Evolutionary conservation across 2,329 filamentous ascomycete genomes (phyloP).

Genomic region (Phaeoacremonium minimum): DNA sequence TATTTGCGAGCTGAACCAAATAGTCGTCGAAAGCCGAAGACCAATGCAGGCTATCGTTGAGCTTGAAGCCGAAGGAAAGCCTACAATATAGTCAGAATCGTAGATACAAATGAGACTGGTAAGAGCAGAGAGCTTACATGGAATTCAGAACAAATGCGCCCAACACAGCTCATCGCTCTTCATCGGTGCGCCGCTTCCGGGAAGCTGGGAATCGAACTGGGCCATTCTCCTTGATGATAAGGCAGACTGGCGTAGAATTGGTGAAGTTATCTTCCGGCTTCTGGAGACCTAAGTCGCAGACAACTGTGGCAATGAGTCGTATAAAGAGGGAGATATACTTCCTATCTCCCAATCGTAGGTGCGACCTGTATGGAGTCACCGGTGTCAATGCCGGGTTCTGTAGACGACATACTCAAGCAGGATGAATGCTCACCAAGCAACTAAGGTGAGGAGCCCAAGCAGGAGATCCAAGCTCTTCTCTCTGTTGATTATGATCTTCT

Average conservation of each 20-base stretch:
- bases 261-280: constrained; percentile 15
- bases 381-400: no score
- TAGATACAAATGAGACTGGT: not conserved
- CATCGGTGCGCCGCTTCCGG: constrained; percentile 10
- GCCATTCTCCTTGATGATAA: not conserved
- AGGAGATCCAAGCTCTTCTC: constrained; percentile 43
- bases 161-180: constrained; percentile 14
- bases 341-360: constrained; percentile 16
- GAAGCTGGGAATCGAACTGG: no score
- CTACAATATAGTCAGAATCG: no score
- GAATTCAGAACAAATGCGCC: constrained; percentile 22
- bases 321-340: constrained; percentile 34
- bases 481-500: constrained; percentile 35
- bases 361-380: constrained; percentile 21
- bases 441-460: constrained; percentile 36
- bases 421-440: constrained; percentile 30
- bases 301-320: constrained; percentile 32
- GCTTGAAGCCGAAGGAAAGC: constrained; percentile 13
- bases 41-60: constrained; percentile 15
- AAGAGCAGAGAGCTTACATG: constrained; percentile 19
- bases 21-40: constrained; percentile 15
- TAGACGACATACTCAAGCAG: constrained; percentile 20
- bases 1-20: constrained; percentile 6
- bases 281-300: constrained; percentile 37
- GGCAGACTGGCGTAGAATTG: not conserved